Base-by-base conservation (phyloP, 1,284 basidiomycete genomes). In the Fomitopsis schrenkii region DNA sequence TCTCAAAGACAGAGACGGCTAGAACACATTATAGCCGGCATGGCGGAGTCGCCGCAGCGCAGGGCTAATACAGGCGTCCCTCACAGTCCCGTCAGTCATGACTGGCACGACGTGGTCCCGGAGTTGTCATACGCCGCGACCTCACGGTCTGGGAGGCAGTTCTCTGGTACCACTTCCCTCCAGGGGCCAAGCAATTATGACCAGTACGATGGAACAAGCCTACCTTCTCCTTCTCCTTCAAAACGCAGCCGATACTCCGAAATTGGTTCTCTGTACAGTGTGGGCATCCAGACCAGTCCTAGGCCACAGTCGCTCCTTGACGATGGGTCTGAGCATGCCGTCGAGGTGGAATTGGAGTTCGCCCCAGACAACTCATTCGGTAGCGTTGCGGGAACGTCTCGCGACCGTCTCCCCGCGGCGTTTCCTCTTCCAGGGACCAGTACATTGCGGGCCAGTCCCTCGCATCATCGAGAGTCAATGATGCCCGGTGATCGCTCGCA, bases 231-330 rank as follows among this genome's bases (percentile, higher is more conserved):
- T 48, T 64, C 62, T 33, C 30, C 30, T 8, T 33, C 30, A 36
- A n/a, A 58, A 12, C 8, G 52, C 40, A 38, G 35, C 36, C 17
- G 52, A 36, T 9, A 12, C 12, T 41, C 41, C n/a, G 42, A 55
- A 22, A 48, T 46, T 28, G n/a, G 44, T 17, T 53, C 62, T 33
- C 58, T 64, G 19, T 62, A 60, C 41, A 61, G 64, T 19, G 62
- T 59, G n/a, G 67, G 62, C 26, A 53, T 61, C 10, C 59, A 61
- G 55, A 57, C 59, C 19, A 59, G 57, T 26, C 46, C 26, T 40
- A 19, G 46, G 8, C 4, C 2, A 7, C 5, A 36, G 3, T 4
- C 45, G 3, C 48, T 30, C 15, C n/a, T 36, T 59, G 35, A 28
- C 22, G 15, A 33, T 17, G 15, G 28, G 35, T 36, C 35, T n/a